Evolutionary conservation across 75 land plant species (phyloP), one percentile per base, ranked within the genome.

Genomic region (Sequoia sempervirens): DNA sequence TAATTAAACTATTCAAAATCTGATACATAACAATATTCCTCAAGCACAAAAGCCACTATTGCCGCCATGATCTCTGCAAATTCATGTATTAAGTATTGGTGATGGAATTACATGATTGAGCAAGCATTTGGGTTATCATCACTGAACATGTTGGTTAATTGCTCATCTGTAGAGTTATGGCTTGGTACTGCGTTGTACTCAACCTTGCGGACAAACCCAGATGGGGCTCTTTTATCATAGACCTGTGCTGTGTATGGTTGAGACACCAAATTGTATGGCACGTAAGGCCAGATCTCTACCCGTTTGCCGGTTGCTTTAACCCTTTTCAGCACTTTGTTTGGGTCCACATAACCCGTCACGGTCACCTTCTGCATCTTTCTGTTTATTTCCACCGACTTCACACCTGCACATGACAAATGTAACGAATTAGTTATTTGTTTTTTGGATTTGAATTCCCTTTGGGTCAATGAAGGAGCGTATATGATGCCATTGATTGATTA

Each of bases 211-310:
- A 92, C 92, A 84, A 84, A 91, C 5, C 90, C 90, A 76, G 92
- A 83, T 3, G 94, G 94, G 2, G 92, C 92, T 76, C 86, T 90
- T 87, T 92, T 92, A 83, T 92, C 94, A 83, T 92, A 92, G 45
- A 84, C 88, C n/a, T 66, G 83, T 13, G 89, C 84, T 12, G 58
- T 47, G 70, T 90, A 92, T 14, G 94, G 94, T 8, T 89, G 86
- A 5, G 89, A 54, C 45, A 91, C 90, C 50, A 92, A 34, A 36
- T 84, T 92, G 85, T 87, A 91, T 20, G 94, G 94, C 11, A 92
- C 91, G 66, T 92, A 91, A 14, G 95, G 92, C 96, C 96, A 95
- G 18, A 92, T 76, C 86, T 93, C 93, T 20, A 89, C 91, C 85
- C 87, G 88, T 83, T 95, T 95, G 85, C 92, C 91, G 50, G 93